phyloP scores from a whole-genome alignment of 257 asterid genomes.

The Avicennia marina region DNA sequence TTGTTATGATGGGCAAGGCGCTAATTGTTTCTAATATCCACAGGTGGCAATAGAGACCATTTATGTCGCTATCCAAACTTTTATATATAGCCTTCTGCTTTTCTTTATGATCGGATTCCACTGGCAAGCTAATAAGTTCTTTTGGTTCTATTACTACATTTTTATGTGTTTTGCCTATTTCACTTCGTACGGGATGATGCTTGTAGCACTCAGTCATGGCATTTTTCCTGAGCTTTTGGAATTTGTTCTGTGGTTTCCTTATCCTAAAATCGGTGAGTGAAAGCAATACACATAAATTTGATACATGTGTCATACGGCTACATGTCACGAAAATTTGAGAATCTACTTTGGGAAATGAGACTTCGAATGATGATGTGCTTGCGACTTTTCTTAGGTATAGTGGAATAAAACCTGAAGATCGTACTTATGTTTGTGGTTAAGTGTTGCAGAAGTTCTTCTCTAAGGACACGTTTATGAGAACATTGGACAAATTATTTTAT shows the following conservation, averaged over 20 bases:
- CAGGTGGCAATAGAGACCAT: not conserved
- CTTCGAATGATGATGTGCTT: too few species aligned
- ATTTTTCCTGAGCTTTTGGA: constrained; percentile 58
- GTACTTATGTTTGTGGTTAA: too few species aligned
- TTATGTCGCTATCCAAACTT: constrained; percentile 12
- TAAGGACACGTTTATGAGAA: too few species aligned
- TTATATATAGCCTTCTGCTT: constrained; percentile 19
- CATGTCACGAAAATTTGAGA: too few species aligned
- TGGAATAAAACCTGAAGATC: too few species aligned
- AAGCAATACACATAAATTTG: not conserved
- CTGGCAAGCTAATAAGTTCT: constrained; percentile 41
- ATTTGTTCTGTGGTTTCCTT: constrained; percentile 58
- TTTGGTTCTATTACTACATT: constrained; percentile 47
- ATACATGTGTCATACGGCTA: too few species aligned
- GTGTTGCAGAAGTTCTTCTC: too few species aligned
- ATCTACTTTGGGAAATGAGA: too few species aligned
- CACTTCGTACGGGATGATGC: constrained; percentile 69
- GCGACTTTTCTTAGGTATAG: too few species aligned
- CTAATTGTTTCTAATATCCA: constrained; percentile 15
- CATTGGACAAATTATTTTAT: too few species aligned
- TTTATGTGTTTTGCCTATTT: constrained; percentile 53
- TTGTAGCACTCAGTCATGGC: constrained; percentile 61
- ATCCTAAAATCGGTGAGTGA: constrained; percentile 58
- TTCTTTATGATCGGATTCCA: constrained; percentile 39
- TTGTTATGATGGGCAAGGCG: not conserved